phyloP scores from a whole-genome alignment of 2,329 filamentous ascomycete species.

The Claviceps humidiphila region DNA sequence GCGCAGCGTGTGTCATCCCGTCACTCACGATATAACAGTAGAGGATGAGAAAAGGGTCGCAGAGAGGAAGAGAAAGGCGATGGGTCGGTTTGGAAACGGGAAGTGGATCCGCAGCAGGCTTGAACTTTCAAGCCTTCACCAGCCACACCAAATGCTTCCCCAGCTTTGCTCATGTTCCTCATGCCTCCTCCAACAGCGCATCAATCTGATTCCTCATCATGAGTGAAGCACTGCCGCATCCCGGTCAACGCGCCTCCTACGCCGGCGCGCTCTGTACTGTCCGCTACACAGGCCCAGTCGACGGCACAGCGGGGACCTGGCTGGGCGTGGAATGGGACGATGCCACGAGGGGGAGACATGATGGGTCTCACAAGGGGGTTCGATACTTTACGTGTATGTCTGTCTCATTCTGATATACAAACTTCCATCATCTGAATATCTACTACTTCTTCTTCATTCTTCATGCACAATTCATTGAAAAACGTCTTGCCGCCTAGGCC shows the following conservation, averaged over 20 bases:
- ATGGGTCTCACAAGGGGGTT: slow-evolving; percentile 66
- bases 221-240: slow-evolving; percentile 25
- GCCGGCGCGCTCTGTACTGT: slow-evolving; percentile 69
- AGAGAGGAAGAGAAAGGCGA: neutral
- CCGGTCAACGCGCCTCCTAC: slow-evolving; percentile 71
- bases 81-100: neutral
- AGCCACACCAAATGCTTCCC: neutral
- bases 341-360: slow-evolving; percentile 71
- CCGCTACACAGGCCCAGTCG: slow-evolving; percentile 65
- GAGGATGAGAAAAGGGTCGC: too few species aligned
- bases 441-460: neutral
- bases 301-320: slow-evolving; percentile 68
- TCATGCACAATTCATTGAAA: neutral
- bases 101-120: neutral
- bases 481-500: slow-evolving; percentile 25
- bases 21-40: too few species aligned
- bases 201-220: slow-evolving; percentile 15
- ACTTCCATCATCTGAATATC: neutral
- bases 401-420: neutral
- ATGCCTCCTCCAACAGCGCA: too few species aligned
- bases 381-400: slow-evolving; percentile 70
- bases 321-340: slow-evolving; percentile 97
- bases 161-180: neutral
- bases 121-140: neutral
- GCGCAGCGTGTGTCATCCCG: too few species aligned